Percentiles rank a stretch among this genome's conserved stretches.
phyloP scores from a whole-genome alignment of 23 red algal genomes.

The Rhodosorus marinus region DNA sequence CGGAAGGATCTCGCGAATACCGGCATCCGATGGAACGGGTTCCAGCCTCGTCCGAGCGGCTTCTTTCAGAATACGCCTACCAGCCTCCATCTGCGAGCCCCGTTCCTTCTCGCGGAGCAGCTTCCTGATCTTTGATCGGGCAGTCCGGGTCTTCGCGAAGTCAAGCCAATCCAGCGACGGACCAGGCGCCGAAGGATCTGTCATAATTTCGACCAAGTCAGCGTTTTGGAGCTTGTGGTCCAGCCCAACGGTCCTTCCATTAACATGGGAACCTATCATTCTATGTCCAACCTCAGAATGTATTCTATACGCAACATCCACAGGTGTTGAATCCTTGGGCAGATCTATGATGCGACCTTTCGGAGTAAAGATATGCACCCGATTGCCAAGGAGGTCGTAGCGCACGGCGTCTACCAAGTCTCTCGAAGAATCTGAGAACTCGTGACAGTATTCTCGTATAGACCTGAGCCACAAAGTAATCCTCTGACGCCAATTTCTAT shows the following conservation, averaged over 20 bases:
- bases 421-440: constrained; percentile 64
- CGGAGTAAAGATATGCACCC: constrained; percentile 85
- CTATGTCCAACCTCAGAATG: constrained; percentile 61
- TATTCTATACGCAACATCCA: constrained; percentile 79
- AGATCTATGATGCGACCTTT: constrained; percentile 70
- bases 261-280: constrained; percentile 93
- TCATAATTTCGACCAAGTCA: constrained; percentile 77
- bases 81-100: constrained; percentile 26
- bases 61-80: constrained; percentile 31
- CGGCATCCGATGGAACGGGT: constrained; percentile 23
- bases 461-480: constrained; percentile 61
- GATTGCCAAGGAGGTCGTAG: constrained; percentile 75
- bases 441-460: constrained; percentile 72
- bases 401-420: constrained; percentile 81
- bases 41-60: constrained; percentile 15
- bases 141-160: constrained; percentile 59
- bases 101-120: constrained; percentile 34
- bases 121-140: constrained; percentile 59
- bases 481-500: constrained; percentile 53
- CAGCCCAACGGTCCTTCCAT: constrained; percentile 50
- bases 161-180: constrained; percentile 71
- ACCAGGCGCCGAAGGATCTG: constrained; percentile 25
- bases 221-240: constrained; percentile 94
- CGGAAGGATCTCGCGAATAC: constrained; percentile 21
- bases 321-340: constrained; percentile 62